Conservation (phyloP, 2,329 filamentous ascomycete genomes). For the Plenodomus tracheiphilus region DNA sequence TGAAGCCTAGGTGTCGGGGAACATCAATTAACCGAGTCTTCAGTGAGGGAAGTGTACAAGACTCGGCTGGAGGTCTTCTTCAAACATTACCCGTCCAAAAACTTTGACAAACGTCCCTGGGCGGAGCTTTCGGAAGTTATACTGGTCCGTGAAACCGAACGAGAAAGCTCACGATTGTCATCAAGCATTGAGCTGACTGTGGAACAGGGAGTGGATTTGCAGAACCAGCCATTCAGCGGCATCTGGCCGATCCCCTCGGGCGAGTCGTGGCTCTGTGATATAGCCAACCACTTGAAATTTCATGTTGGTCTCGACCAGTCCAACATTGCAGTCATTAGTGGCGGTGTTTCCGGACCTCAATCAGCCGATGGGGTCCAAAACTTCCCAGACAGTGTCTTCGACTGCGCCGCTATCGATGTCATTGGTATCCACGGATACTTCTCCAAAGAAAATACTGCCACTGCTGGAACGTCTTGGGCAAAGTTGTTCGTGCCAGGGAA, state of each 20-base stretch:
- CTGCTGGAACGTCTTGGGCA: slow-evolving; percentile 40
- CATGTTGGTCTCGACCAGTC: slow-evolving; percentile 27
- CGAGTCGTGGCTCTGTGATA: slow-evolving; percentile 42
- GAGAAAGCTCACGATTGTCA: slow-evolving; percentile 2
- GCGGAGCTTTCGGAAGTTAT: slow-evolving; percentile 36
- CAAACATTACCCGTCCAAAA: slow-evolving; percentile 40
- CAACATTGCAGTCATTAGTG: slow-evolving; percentile 41
- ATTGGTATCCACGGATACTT: slow-evolving; percentile 43
- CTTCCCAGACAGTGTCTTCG: slow-evolving; percentile 37
- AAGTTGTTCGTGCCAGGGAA: slow-evolving; percentile 40
- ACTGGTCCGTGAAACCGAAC: slow-evolving; percentile 15
- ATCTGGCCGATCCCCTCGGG: slow-evolving; percentile 41
- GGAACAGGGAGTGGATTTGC: slow-evolving; percentile 38
- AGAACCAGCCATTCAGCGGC: slow-evolving; percentile 41
- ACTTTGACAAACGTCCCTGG: slow-evolving; percentile 39
- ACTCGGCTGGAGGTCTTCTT: slow-evolving; percentile 39
- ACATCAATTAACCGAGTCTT: not conserved
- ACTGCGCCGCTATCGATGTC: slow-evolving; percentile 38
- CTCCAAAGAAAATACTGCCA: slow-evolving; percentile 20
- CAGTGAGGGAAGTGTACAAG: slow-evolving; percentile 35
- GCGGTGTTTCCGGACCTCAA: slow-evolving; percentile 38
- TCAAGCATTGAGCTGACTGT: slow-evolving; percentile 1
- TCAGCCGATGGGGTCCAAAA: slow-evolving; percentile 29
- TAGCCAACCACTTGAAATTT: slow-evolving; percentile 38
- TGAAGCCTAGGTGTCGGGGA: not conserved